A percentile compares a stretch with the other conserved stretches of the same genome.
phyloP scores from a whole-genome alignment of 2,329 filamentous ascomycete genomes.

The Monilinia vaccinii-corymbosi region DNA sequence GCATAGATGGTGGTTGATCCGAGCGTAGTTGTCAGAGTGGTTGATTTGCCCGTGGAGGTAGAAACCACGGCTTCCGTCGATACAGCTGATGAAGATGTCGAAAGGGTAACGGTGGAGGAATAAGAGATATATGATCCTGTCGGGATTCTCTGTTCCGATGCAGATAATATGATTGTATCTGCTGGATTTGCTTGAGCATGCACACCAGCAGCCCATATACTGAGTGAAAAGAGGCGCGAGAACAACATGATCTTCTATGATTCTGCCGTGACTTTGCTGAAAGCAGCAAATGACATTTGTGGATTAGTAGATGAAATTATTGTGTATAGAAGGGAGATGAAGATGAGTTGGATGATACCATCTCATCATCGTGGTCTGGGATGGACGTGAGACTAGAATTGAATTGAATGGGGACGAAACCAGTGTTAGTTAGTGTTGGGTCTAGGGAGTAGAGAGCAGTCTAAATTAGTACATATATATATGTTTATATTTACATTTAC shows the following conservation, averaged over 20 bases:
- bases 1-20: conserved; percentile 26
- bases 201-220: conserved; percentile 28
- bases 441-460: too few species aligned
- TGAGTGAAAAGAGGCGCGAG: conserved; percentile 20
- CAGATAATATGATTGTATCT: conserved; percentile 12
- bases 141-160: conserved; percentile 24
- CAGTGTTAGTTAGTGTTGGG: not conserved
- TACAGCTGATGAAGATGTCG: conserved; percentile 21
- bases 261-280: not conserved
- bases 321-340: not conserved
- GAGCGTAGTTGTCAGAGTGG: conserved; percentile 21
- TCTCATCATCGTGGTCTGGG: not conserved
- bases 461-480: too few species aligned
- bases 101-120: conserved; percentile 28
- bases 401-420: not conserved
- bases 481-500: too few species aligned
- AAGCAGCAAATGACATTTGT: not conserved
- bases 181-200: conserved; percentile 13
- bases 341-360: not conserved
- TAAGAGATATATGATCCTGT: conserved; percentile 33
- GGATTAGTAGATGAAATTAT: conserved; percentile 1
- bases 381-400: not conserved
- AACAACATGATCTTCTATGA: conserved; percentile 17
- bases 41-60: conserved; percentile 19
- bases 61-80: conserved; percentile 22